These are phyloP conservation scores for Aspergillus ustus DNA, from an alignment of 2,329 filamentous ascomycete species.

Conservation along the genomic window DNA sequence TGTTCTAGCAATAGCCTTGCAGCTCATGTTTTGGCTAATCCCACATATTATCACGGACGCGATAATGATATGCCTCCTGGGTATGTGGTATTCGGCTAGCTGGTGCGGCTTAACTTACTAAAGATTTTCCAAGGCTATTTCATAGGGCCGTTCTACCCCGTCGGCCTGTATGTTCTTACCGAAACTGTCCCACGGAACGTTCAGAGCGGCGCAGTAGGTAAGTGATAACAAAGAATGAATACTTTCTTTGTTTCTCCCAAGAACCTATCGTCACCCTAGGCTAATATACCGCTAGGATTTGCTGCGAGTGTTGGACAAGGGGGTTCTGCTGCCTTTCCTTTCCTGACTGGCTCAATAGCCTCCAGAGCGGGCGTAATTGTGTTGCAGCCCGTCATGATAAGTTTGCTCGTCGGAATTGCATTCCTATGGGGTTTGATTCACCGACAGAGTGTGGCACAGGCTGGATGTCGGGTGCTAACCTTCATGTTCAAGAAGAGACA, in stretches of 20 bases:
- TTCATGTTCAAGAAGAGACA: too few relatives aligned
- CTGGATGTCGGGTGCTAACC: too few relatives aligned
- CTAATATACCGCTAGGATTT: conserved; percentile 24
- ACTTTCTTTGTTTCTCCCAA: too few relatives aligned
- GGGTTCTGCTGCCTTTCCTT: conserved; percentile 31
- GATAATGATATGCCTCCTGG: conserved; percentile 28
- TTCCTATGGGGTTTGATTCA: conserved; percentile 29
- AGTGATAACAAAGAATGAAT: conserved; percentile 2
- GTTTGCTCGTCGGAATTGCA: conserved; percentile 25
- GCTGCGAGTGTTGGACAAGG: conserved; percentile 28
- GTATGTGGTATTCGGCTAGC: conserved; percentile 18
- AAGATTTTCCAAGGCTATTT: conserved; percentile 25
- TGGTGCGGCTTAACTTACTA: not conserved
- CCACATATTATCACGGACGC: conserved; percentile 29
- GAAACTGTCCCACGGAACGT: conserved; percentile 28
- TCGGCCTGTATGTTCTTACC: conserved; percentile 30
- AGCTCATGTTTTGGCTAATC: conserved; percentile 30
- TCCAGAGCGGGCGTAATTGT: conserved; percentile 29
- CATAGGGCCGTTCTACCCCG: conserved; percentile 32
- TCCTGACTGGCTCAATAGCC: conserved; percentile 30
- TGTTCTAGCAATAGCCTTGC: conserved; percentile 23
- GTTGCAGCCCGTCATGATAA: conserved; percentile 31
- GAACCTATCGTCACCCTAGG: too few relatives aligned
- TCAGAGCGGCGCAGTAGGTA: conserved; percentile 30
- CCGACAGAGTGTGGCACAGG: conserved; percentile 1